Evolutionary conservation across 192 early-diverging fungal genomes (phyloP).

Genomic region (Dimargaris verticillata): DNA sequence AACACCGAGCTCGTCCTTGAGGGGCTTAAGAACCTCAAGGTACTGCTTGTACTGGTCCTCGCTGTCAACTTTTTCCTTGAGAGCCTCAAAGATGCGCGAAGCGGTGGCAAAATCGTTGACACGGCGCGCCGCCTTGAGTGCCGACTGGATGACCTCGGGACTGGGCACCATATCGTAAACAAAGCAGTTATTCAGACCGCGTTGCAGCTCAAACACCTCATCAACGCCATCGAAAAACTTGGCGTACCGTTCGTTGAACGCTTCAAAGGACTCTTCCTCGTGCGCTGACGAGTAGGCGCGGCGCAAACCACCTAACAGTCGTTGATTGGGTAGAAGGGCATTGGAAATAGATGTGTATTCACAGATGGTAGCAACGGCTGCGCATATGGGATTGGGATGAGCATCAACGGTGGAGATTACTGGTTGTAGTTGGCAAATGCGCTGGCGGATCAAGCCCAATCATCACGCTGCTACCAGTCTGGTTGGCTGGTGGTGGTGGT

Average conservation of each 20-base stretch:
- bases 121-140: constrained; percentile 76
- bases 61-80: constrained; percentile 79
- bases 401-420: too few species aligned
- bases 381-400: too few species aligned
- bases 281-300: constrained; percentile 55
- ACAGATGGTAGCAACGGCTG: too few species aligned
- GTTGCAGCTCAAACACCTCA: constrained; percentile 94
- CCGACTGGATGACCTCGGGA: constrained; percentile 74
- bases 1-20: constrained; percentile 76
- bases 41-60: constrained; percentile 80
- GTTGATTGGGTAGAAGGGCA: neutral
- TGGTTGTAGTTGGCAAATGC: too few species aligned
- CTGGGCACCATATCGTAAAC: constrained; percentile 87
- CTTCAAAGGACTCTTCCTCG: constrained; percentile 59
- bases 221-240: constrained; percentile 72
- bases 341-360: too few species aligned
- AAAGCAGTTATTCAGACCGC: constrained; percentile 95
- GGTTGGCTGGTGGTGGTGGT: too few species aligned
- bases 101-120: constrained; percentile 89
- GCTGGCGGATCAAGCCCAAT: too few species aligned
- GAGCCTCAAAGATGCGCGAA: constrained; percentile 83
- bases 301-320: constrained; percentile 6
- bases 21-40: constrained; percentile 68
- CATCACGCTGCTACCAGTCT: too few species aligned
- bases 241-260: constrained; percentile 60